Evolutionary conservation across 2,329 filamentous ascomycete species (phyloP), one percentile per base, ranked within the genome.

Genomic region (Fusarium camptoceras): DNA sequence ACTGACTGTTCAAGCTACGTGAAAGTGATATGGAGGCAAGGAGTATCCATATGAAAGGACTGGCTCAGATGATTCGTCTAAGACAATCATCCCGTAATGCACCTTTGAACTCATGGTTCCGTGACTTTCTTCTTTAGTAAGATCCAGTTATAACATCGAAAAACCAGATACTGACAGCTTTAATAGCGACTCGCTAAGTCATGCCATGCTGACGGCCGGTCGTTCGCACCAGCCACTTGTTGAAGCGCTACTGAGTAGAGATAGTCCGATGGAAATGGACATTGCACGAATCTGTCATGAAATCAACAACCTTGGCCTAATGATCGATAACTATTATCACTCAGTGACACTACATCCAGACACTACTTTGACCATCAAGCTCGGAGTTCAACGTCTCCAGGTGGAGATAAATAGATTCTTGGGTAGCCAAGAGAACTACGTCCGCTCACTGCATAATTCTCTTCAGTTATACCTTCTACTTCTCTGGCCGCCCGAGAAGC

Each of bases 181-280:
- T 0, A 3, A 4, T 12, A 73, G 72, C 1, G 69, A 74, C n/a
- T 66, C 61, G 9, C 59, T 74, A 4, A 61, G 59, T 0, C 59
- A 74, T n/a, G 44, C 59, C 1, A 50, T 74, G 1, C 14, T 64
- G 0, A 63, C 56, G 0, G 28, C 60, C 0, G 53, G 54, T 8
- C 31, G 43, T 34, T 60, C 57, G 3, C 61, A 71, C 9, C 14
- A 50, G 3, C 67, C 67, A 11, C 55, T 74, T 7, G 59, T 74
- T 16, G 47, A 69, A 8, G 64, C 64, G 3, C n/a, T 74, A 2
- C 53, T 51, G 3, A 63, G 61, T 5, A 42, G 64, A 6, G 39
- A 62, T 1, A 48, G 44, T 10, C 46, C 57, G 5, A 49, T 48
- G 2, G 24, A 30, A 5, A 16, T 30, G 1, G 50, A 67, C 5